Percentiles rank a stretch among this genome's conserved stretches.
Evolutionary conservation across 225 moss, liverwort and hornwort genomes (phyloP).

Genomic region (Antitrichia curtipendula): DNA sequence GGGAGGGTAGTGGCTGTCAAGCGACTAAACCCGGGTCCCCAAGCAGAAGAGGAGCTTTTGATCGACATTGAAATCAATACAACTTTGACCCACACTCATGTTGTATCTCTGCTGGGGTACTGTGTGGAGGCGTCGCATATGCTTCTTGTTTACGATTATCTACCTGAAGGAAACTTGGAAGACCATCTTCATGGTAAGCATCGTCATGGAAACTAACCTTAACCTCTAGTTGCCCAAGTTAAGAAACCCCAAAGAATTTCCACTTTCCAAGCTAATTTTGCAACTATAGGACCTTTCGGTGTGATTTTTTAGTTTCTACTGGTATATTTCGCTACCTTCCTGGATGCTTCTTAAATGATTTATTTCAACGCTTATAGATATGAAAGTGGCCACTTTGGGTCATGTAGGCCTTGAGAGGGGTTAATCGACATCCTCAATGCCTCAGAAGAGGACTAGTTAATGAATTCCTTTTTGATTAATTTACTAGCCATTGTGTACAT

Average conservation of each 20-base stretch:
- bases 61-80: slow-evolving; percentile 43
- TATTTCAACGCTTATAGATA: no score
- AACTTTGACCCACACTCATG: slow-evolving; percentile 16
- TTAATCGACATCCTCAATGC: background rate
- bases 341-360: background rate
- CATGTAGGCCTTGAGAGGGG: background rate
- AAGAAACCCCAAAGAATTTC: background rate
- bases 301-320: background rate
- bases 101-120: slow-evolving; percentile 41
- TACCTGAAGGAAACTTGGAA: slow-evolving; percentile 48
- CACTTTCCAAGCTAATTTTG: background rate
- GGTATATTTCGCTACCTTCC: background rate
- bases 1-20: slow-evolving; percentile 47
- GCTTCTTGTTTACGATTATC: slow-evolving; percentile 41
- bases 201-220: background rate
- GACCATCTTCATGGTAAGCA: slow-evolving; percentile 42
- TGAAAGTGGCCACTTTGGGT: background rate
- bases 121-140: slow-evolving; percentile 31
- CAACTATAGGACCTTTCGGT: background rate
- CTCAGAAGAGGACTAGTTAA: background rate
- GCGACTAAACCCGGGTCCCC: slow-evolving; percentile 22
- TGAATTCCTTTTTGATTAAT: background rate
- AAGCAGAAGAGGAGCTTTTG: slow-evolving; percentile 41
- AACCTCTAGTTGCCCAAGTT: background rate
- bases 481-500: background rate